Conservation (phyloP, 805 yeast genomes). For the Groenewaldozyma salmanticensis region DNA sequence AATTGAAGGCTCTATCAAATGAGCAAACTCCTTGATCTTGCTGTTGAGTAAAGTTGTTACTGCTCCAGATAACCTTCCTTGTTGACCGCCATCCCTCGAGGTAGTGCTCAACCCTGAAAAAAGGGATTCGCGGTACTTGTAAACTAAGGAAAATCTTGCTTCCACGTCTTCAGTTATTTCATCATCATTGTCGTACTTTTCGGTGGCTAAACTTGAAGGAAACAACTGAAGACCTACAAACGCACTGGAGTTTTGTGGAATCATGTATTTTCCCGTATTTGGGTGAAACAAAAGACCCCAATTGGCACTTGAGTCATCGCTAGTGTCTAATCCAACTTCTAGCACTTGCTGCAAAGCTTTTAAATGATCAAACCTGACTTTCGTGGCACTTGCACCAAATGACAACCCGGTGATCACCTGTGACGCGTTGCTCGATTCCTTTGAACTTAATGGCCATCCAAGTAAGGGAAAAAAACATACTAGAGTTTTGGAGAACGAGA, state of each 20-base stretch:
- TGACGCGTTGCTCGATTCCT: constrained; percentile 19
- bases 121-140: constrained; percentile 43
- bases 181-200: constrained; percentile 22
- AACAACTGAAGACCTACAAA: constrained; percentile 55
- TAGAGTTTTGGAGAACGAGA: constrained; percentile 62
- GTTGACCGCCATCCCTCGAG: constrained; percentile 64
- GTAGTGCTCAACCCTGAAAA: constrained; percentile 39
- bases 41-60: constrained; percentile 3
- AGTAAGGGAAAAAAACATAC: constrained; percentile 57
- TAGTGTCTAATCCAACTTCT: constrained; percentile 32
- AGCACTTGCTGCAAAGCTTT: constrained; percentile 36
- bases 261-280: constrained; percentile 41
- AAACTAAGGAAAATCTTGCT: constrained; percentile 44
- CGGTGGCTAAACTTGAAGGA: constrained; percentile 34
- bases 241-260: constrained; percentile 52
- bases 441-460: constrained; percentile 54
- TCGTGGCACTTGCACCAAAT: constrained; percentile 17
- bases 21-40: not conserved
- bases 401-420: constrained; percentile 27
- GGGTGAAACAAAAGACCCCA: constrained; percentile 31
- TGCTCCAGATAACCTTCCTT: constrained; percentile 40
- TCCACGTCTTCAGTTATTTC: constrained; percentile 51
- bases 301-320: constrained; percentile 12
- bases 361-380: constrained; percentile 23
- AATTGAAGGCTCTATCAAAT: not conserved